Percentiles rank a stretch among this genome's conserved stretches.
Evolutionary conservation across 2,329 filamentous ascomycete species (phyloP).

Genomic region (Echinosphaeria canescens): DNA sequence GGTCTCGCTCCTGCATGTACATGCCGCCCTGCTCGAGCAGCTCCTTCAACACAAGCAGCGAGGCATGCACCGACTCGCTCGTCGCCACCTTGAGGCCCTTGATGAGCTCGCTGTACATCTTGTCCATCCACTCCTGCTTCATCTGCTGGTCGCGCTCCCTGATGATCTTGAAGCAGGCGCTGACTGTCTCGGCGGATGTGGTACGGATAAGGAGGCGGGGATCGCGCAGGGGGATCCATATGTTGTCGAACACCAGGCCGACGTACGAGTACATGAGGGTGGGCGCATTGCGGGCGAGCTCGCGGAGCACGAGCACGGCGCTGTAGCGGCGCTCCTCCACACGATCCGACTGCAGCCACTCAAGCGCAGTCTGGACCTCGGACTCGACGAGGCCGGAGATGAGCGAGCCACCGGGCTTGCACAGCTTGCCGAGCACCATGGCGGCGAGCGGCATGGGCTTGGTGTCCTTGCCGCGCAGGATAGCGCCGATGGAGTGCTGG

Average conservation of each 20-base stretch:
- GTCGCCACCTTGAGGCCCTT: slow-evolving; percentile 61
- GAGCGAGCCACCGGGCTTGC: slow-evolving; percentile 76
- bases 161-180: slow-evolving; percentile 90
- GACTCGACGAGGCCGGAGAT: slow-evolving; percentile 93
- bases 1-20: slow-evolving; percentile 86
- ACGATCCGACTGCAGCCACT: slow-evolving; percentile 91
- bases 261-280: slow-evolving; percentile 94
- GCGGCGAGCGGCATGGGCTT: slow-evolving; percentile 81
- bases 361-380: slow-evolving; percentile 86
- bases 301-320: slow-evolving; percentile 74
- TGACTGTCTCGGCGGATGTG: slow-evolving; percentile 81
- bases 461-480: slow-evolving; percentile 79
- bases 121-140: slow-evolving; percentile 71
- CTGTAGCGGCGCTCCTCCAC: slow-evolving; percentile 87
- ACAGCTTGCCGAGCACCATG: slow-evolving; percentile 72
- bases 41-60: slow-evolving; percentile 78
- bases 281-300: slow-evolving; percentile 79
- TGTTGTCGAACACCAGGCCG: slow-evolving; percentile 82
- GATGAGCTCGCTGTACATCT: slow-evolving; percentile 74
- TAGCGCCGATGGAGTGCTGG: slow-evolving; percentile 69
- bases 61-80: slow-evolving; percentile 83
- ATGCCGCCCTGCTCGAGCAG: slow-evolving; percentile 87
- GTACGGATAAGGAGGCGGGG: slow-evolving; percentile 78
- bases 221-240: slow-evolving; percentile 88
- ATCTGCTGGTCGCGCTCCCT: slow-evolving; percentile 77